A percentile compares a stretch with the other conserved stretches of the same genome.
Evolutionary conservation across 2,329 filamentous ascomycete genomes (phyloP).

Genomic region (Colletotrichum navitas): DNA sequence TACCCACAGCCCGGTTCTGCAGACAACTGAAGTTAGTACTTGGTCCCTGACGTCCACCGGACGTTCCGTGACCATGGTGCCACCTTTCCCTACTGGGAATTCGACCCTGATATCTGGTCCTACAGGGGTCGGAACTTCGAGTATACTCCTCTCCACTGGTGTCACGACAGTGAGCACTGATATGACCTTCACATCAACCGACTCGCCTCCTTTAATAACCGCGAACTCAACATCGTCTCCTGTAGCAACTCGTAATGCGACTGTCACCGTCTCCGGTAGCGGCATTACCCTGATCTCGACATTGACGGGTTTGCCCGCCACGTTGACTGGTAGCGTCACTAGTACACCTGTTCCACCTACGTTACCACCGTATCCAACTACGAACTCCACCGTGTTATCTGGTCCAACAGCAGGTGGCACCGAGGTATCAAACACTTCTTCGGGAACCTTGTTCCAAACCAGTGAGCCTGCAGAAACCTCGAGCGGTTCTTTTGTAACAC

Average conservation of each 20-base stretch:
- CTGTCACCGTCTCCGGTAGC: not conserved
- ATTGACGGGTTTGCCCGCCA: not conserved
- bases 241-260: not conserved
- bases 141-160: not conserved
- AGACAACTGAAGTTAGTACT: not conserved
- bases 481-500: not conserved
- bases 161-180: not conserved
- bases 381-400: conserved; percentile 13
- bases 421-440: not conserved
- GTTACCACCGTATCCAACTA: conserved; percentile 22
- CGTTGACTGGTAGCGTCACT: not conserved
- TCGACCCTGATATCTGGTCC: conserved; percentile 1
- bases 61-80: not conserved
- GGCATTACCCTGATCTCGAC: not conserved
- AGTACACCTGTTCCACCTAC: not conserved
- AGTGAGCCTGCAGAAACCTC: conserved; percentile 20
- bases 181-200: not conserved
- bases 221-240: conserved; percentile 14
- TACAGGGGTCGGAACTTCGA: not conserved
- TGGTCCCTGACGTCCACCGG: not conserved
- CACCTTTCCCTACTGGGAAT: conserved; percentile 4
- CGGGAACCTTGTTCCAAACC: conserved; percentile 20
- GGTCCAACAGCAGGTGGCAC: conserved; percentile 18
- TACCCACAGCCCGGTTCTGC: conserved; percentile 7
- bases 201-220: not conserved